A percentile compares a stretch with the other conserved stretches of the same genome.
These are phyloP conservation scores for Straminergon stramineum DNA, from an alignment of 225 moss, liverwort and hornwort genomes.

Conservation along the genomic window DNA sequence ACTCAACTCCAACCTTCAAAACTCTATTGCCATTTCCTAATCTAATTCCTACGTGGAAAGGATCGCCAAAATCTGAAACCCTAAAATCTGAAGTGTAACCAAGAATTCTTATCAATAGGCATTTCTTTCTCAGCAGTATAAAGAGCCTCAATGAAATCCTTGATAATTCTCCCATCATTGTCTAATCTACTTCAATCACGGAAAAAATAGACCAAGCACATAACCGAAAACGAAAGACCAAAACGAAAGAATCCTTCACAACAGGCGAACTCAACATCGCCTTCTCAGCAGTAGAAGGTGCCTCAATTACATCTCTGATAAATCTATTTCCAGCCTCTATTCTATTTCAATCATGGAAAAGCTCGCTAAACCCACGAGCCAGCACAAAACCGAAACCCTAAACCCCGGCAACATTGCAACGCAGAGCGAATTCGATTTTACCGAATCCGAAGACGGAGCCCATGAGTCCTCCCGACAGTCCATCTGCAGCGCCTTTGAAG, in stretches of 20 bases:
- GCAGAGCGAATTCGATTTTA: neutral
- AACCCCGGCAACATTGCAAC: neutral
- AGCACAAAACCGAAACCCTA: neutral
- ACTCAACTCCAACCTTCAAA: neutral
- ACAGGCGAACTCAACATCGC: neutral
- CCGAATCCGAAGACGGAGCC: conserved; percentile 95
- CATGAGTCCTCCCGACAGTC: conserved; percentile 71
- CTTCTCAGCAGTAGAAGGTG: neutral
- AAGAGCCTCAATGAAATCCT: neutral
- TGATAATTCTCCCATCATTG: neutral
- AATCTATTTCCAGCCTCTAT: neutral
- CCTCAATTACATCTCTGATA: neutral
- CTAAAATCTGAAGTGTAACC: neutral
- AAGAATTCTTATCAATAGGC: neutral
- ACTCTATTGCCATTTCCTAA: neutral
- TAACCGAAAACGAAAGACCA: neutral
- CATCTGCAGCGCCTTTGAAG: conserved; percentile 48
- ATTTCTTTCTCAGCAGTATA: neutral
- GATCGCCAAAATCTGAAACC: neutral
- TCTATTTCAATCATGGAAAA: neutral
- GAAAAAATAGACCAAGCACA: neutral
- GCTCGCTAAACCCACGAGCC: neutral
- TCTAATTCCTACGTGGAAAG: neutral
- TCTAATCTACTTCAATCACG: neutral
- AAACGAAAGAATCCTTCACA: neutral